A percentile compares a stretch with the other conserved stretches of the same genome.
phyloP scores from a whole-genome alignment of 257 asterid genomes.

The Solanum neorickii region DNA sequence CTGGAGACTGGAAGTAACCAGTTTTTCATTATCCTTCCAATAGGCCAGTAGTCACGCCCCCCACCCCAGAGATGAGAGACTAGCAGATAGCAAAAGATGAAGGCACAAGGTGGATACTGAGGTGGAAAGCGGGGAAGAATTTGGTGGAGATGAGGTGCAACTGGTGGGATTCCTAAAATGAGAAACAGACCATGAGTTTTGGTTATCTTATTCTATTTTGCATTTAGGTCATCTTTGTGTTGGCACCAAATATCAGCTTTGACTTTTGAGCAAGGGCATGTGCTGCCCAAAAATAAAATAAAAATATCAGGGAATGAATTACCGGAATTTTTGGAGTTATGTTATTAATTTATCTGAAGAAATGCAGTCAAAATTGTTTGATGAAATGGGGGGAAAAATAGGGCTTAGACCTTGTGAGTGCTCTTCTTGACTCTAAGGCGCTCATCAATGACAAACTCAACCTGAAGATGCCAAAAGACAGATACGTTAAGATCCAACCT shows the following conservation, averaged over 20 bases:
- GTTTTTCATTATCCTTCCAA: background rate
- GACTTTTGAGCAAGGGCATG: background rate
- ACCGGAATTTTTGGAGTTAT: background rate
- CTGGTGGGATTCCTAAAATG: background rate
- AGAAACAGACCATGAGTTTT: background rate
- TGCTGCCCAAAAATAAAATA: background rate
- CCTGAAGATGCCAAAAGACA: conserved; percentile 33
- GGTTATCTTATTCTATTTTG: background rate
- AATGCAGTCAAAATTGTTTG: background rate
- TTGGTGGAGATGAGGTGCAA: background rate
- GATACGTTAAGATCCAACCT: background rate
- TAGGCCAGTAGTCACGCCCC: background rate
- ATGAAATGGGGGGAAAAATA: background rate
- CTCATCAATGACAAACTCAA: conserved; percentile 77
- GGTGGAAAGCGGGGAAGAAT: background rate
- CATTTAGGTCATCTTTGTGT: background rate
- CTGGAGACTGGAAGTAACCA: background rate
- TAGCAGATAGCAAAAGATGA: background rate
- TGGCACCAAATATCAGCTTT: background rate
- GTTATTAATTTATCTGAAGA: background rate
- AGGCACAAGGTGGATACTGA: background rate
- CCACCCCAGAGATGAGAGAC: background rate
- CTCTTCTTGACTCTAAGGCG: conserved; percentile 62
- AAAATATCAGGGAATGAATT: background rate
- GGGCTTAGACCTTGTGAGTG: conserved; percentile 60